Percentiles rank a stretch among this genome's conserved stretches.
Conservation (phyloP, 177 flowering plant species). For the Vitis hybrid region DNA sequence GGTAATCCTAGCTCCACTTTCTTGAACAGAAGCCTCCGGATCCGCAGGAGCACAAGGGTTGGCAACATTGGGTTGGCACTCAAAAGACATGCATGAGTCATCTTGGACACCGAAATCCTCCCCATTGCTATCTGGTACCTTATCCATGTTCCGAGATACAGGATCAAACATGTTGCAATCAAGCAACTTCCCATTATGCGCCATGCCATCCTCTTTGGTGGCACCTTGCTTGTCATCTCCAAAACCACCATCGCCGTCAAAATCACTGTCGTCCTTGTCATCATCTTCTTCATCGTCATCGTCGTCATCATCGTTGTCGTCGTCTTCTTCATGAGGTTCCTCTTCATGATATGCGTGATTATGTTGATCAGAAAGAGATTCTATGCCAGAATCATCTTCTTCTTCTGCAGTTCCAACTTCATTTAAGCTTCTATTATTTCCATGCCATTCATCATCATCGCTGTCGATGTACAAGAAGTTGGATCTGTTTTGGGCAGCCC, state of each 20-base stretch:
- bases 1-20: not conserved
- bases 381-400: constrained; percentile 22
- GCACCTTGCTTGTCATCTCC: not conserved
- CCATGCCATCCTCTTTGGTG: not conserved
- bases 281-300: constrained; percentile 11
- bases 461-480: constrained; percentile 27
- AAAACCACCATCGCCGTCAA: not conserved
- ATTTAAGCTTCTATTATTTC: not conserved
- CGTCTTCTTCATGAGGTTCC: not conserved
- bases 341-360: not conserved
- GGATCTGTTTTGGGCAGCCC: constrained; percentile 31
- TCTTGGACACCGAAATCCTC: constrained; percentile 7
- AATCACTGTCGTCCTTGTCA: not conserved
- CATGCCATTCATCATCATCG: constrained; percentile 33
- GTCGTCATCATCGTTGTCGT: constrained; percentile 12
- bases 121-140: not conserved
- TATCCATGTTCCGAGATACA: not conserved
- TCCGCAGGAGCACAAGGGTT: not conserved
- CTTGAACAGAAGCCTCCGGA: constrained; percentile 1
- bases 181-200: not conserved
- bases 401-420: constrained; percentile 4
- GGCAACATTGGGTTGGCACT: constrained; percentile 1
- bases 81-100: constrained; percentile 29
- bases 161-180: not conserved
- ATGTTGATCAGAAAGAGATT: constrained; percentile 17